Base-by-base conservation (phyloP, 805 yeast genomes). In the Candida maesae region DNA sequence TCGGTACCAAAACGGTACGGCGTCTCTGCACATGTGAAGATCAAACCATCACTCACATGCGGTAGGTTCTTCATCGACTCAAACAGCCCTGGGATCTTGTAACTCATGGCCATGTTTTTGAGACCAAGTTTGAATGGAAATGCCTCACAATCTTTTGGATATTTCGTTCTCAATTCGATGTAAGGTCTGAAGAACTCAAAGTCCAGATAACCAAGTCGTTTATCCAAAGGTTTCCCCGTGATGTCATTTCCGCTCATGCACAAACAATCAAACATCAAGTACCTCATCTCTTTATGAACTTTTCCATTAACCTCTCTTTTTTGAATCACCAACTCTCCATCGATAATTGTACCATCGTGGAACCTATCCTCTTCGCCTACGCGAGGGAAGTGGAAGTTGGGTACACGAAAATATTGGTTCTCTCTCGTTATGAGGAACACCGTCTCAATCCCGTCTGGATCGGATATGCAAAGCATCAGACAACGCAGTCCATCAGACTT, bases 401-500 rank as follows among this genome's bases (percentile, higher is more conserved):
- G 89, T 10, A 93, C 76, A 65, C 82, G 75, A 56, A 74, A 86
- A 60, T 83, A 93, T 47, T 90, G 95, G 56, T 88, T 86, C 49
- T 84, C 91, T 56, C 99, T 72, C 23, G 95, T 91, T 29, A 93
- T 83, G 50, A 93, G 67, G 55, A 89, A 93, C 7, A 88, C 85
- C 4, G 95, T 91, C 60, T 93, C 98, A 35, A 87, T 91, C 21
- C 79, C 80, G 6, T 79, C 77, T 12, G 84, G 82, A 41, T 81
- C 83, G 49, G 76, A 66, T 7, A 76, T 65, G 21, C 84, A 63
- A 38, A 84, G 73, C 70, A 93, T 69, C 39, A 93, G 66, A 44
- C 95, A 88, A 39, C 99, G 70, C 36, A 91, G 67, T 0, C 99
- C 99, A 63, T 93, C 99, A 0, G 93, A 78, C 60, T 93, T 93